phyloP scores from a whole-genome alignment of 345 rosid species.

The Lepidium sativum region DNA sequence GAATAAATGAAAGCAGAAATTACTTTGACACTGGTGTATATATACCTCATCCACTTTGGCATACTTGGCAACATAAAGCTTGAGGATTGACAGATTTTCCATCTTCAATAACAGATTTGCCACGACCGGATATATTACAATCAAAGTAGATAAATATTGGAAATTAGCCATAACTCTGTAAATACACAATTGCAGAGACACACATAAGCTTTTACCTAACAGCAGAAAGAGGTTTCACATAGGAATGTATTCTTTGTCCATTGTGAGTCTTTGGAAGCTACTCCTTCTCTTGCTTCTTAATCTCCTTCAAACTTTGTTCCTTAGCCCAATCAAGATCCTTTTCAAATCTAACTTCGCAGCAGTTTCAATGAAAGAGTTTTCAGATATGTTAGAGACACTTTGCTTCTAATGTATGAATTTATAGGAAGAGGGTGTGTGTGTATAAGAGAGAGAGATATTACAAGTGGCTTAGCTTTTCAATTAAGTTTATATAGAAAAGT shows the following conservation, averaged over 20 bases:
- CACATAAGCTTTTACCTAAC: not conserved
- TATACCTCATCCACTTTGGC: constrained; percentile 42
- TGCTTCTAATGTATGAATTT: no score
- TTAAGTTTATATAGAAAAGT: no score
- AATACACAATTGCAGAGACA: not conserved
- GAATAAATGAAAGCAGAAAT: not conserved
- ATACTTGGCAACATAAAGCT: constrained; percentile 56
- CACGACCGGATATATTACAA: constrained; percentile 49
- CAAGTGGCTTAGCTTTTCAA: no score
- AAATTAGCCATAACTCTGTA: not conserved
- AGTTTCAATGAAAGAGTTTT: no score
- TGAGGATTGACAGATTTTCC: constrained; percentile 56
- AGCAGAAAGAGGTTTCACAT: constrained; percentile 4
- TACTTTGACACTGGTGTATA: not conserved
- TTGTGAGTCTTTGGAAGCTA: not conserved
- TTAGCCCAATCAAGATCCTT: not conserved
- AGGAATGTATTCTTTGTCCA: not conserved
- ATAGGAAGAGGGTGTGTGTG: no score
- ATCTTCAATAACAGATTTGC: constrained; percentile 43
- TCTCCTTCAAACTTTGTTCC: not conserved
- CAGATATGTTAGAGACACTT: no score
- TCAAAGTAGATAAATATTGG: not conserved
- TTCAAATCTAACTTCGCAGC: not conserved
- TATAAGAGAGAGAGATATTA: no score
- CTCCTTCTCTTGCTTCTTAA: constrained; percentile 15